phyloP scores from a whole-genome alignment of 305 asterid species.

The Rubia balearica region DNA sequence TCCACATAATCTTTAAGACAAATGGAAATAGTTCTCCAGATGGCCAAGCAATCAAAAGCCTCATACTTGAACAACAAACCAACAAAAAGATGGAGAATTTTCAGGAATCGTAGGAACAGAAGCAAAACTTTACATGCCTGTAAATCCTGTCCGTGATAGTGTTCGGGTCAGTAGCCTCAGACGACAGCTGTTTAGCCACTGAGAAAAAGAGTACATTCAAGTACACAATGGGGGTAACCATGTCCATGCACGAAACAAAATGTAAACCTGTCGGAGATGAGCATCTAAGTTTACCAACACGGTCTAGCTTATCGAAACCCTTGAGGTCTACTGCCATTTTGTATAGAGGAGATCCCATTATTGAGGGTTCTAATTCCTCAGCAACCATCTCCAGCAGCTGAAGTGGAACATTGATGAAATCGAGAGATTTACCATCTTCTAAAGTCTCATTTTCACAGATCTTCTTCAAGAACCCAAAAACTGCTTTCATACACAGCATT shows the following conservation, averaged over 20 bases:
- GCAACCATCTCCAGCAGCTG: slow-evolving; percentile 44
- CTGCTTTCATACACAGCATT: slow-evolving; percentile 43
- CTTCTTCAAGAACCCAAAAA: slow-evolving; percentile 43
- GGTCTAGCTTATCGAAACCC: slow-evolving; percentile 26
- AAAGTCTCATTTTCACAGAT: slow-evolving; percentile 29
- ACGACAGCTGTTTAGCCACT: slow-evolving; percentile 32
- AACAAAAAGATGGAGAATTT: slow-evolving; percentile 40
- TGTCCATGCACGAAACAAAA: slow-evolving; percentile 32
- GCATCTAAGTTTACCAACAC: slow-evolving; percentile 3
- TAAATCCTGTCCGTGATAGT: slow-evolving; percentile 29
- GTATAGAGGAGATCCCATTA: slow-evolving; percentile 64
- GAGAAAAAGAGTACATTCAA: slow-evolving; percentile 43
- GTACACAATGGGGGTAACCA: slow-evolving; percentile 48
- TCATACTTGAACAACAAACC: slow-evolving; percentile 36
- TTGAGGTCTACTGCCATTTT: slow-evolving; percentile 39
- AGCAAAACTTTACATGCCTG: slow-evolving; percentile 34
- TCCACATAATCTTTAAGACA: slow-evolving; percentile 39
- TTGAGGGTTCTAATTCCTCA: slow-evolving; percentile 50
- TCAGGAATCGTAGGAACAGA: slow-evolving; percentile 39
- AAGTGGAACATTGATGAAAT: slow-evolving; percentile 32
- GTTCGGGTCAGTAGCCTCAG: slow-evolving; percentile 32
- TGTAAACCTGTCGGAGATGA: slow-evolving; percentile 25
- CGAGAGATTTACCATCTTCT: slow-evolving; percentile 24
- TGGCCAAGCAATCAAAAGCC: slow-evolving; percentile 26
- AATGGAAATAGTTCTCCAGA: slow-evolving; percentile 49